Evolutionary conservation across 2,329 filamentous ascomycete species (phyloP).

Genomic region (Pyrenophora teres): DNA sequence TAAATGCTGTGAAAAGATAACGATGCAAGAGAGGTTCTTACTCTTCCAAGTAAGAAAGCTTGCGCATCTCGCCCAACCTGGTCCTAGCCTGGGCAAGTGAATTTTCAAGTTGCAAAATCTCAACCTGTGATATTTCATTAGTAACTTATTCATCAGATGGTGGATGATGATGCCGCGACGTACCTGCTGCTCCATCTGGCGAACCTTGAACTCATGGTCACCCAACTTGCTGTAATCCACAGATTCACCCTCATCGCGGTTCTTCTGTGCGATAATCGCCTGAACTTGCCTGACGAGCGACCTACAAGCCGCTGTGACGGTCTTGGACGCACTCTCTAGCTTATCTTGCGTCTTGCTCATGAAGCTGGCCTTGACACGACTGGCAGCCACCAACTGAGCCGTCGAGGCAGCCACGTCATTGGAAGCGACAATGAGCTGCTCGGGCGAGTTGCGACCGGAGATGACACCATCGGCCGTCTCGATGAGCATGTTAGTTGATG

Average conservation of each 20-base stretch:
- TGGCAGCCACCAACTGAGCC: conserved; percentile 93
- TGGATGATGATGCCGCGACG: conserved; percentile 40
- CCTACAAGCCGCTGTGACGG: conserved; percentile 86
- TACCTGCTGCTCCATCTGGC: conserved; percentile 99
- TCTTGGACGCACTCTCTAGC: conserved; percentile 88
- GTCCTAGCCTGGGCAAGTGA: conserved; percentile 76
- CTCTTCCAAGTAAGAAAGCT: conserved; percentile 77
- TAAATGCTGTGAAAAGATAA: neutral
- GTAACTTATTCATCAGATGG: neutral
- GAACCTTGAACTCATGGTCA: conserved; percentile 95
- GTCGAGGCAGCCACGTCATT: conserved; percentile 97
- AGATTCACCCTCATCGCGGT: conserved; percentile 74
- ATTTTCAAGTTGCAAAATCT: conserved; percentile 96
- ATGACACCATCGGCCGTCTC: conserved; percentile 97
- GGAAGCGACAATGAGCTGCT: conserved; percentile 96
- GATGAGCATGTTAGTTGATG: conserved; percentile 92
- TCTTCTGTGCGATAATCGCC: conserved; percentile 86
- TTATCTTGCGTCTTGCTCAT: conserved; percentile 96
- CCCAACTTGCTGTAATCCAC: conserved; percentile 89
- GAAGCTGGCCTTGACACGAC: conserved; percentile 94
- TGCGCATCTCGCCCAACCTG: conserved; percentile 94
- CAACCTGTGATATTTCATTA: conserved; percentile 66
- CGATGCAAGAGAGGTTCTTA: conserved; percentile 9
- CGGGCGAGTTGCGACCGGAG: conserved; percentile 86
- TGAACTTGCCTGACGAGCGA: conserved; percentile 91